Evolutionary conservation across 164 flowering plant species (phyloP), one percentile per base, ranked within the genome.

Genomic region (Berberis vulgaris): DNA sequence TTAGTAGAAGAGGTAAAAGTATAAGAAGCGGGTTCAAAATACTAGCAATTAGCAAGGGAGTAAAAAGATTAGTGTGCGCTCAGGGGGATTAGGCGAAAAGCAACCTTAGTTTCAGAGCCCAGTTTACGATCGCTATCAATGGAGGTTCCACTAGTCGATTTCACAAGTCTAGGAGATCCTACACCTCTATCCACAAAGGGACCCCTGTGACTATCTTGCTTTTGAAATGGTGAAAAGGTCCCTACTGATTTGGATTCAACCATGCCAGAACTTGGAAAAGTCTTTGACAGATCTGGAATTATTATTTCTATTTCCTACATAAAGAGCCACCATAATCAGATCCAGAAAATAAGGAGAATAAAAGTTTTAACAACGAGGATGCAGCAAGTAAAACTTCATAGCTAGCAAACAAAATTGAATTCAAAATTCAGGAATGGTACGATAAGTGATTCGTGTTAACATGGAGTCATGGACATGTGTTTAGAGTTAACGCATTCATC

Each of bases 131-230:
- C 89, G 71, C 52, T n/a, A 60, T 73, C 44, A 61, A 88, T 80
- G 57, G 75, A 61, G 61, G 72, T 66, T 59, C 86, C 63, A 81
- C 99, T 89, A 56, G 88, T 57, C 43, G 97, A 88, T 80, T 87
- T 94, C 42, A 78, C 87, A 49, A 87, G 83, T 76, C 93, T 82
- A 49, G 97, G 93, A 45, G 96, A 91, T 59, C 97, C 97, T 45
- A 94, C 96, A 66, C 97, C 96, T 71, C 99, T 82, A 77, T 94
- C 99, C 57, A 94, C 97, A 80, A 89, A 78, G 68, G 86, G 85
- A 60, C 96, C 95, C 69, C 82, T 87, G 50, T 84, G 85, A 71
- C 83, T 56, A 67, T 93, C 97, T 70, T 83, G 91, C 77, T 78
- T 84, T 68, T 83, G 96, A 55, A 82, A 63, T 46, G 88, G 79